Evolutionary conservation across 108 stramenopile genomes (phyloP).

Genomic region (Craspedostauros australis): DNA sequence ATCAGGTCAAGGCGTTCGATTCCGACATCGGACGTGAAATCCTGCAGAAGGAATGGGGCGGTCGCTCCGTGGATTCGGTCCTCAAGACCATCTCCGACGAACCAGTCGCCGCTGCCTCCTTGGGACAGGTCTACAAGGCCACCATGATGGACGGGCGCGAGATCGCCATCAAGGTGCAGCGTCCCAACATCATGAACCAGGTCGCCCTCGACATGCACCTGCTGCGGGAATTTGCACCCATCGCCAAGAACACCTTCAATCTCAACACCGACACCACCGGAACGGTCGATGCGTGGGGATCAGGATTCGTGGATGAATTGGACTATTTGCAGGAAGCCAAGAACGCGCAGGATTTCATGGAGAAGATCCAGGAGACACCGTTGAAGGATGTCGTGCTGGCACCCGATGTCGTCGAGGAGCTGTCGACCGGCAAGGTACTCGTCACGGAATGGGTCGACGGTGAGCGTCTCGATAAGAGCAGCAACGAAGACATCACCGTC

Average conservation of each 20-base stretch:
- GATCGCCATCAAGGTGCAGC: slow-evolving; percentile 95
- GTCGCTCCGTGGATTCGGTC: slow-evolving; percentile 36
- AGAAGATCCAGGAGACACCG: slow-evolving; percentile 52
- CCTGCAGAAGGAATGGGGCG: slow-evolving; percentile 85
- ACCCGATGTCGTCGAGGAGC: slow-evolving; percentile 60
- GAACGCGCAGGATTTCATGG: slow-evolving; percentile 76
- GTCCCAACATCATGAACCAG: slow-evolving; percentile 87
- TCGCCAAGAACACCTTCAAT: slow-evolving; percentile 52
- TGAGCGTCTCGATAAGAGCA: slow-evolving; percentile 75
- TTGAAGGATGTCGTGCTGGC: slow-evolving; percentile 77
- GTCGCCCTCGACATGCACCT: slow-evolving; percentile 96
- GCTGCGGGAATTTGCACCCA: slow-evolving; percentile 64
- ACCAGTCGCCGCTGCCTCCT: slow-evolving; percentile 88
- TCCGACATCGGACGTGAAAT: slow-evolving; percentile 63
- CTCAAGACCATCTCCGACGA: slow-evolving; percentile 54
- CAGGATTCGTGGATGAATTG: slow-evolving; percentile 91
- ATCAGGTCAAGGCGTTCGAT: slow-evolving; percentile 85
- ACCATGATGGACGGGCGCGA: slow-evolving; percentile 35
- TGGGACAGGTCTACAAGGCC: slow-evolving; percentile 92
- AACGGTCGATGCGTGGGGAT: slow-evolving; percentile 89
- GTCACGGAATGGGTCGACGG: slow-evolving; percentile 94
- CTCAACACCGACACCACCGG: slow-evolving; percentile 80
- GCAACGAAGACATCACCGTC: slow-evolving; percentile 64
- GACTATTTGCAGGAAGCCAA: slow-evolving; percentile 89
- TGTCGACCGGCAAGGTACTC: slow-evolving; percentile 71